Conservation (phyloP, 371 early-diverging fungal species). For the Actinomucor elegans region DNA sequence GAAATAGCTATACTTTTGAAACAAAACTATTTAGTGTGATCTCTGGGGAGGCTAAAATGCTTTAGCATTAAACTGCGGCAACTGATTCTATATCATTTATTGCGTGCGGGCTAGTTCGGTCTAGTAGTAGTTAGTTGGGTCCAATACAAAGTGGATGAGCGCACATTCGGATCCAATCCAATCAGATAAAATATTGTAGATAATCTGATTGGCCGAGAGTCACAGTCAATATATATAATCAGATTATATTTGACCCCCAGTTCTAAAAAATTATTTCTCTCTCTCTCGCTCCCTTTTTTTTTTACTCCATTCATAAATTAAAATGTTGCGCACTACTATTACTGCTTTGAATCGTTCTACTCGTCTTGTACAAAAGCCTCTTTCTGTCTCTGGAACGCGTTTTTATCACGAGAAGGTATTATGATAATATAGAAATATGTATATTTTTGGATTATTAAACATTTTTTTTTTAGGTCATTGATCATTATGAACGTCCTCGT, state of each 20-base stretch:
- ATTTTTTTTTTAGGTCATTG: slow-evolving; percentile 65
- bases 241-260: slow-evolving; percentile 14
- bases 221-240: slow-evolving; percentile 6
- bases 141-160: background rate
- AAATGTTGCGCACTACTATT: slow-evolving; percentile 33
- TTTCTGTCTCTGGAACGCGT: slow-evolving; percentile 44
- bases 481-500: slow-evolving; percentile 95
- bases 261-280: slow-evolving; percentile 23
- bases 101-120: slow-evolving; percentile 15
- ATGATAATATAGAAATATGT: too few species aligned
- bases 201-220: slow-evolving; percentile 6
- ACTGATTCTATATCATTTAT: too few species aligned
- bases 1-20: too few species aligned
- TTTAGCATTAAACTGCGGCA: too few species aligned
- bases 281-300: background rate
- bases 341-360: slow-evolving; percentile 19
- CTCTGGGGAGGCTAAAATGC: too few species aligned
- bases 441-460: background rate
- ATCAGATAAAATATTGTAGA: slow-evolving; percentile 5
- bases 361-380: slow-evolving; percentile 28
- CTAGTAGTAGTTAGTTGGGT: background rate
- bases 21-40: too few species aligned
- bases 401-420: slow-evolving; percentile 76
- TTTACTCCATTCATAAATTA: background rate
- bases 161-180: background rate